Conservation (phyloP, 2,329 filamentous ascomycete genomes). For the Trichothecium roseum region DNA sequence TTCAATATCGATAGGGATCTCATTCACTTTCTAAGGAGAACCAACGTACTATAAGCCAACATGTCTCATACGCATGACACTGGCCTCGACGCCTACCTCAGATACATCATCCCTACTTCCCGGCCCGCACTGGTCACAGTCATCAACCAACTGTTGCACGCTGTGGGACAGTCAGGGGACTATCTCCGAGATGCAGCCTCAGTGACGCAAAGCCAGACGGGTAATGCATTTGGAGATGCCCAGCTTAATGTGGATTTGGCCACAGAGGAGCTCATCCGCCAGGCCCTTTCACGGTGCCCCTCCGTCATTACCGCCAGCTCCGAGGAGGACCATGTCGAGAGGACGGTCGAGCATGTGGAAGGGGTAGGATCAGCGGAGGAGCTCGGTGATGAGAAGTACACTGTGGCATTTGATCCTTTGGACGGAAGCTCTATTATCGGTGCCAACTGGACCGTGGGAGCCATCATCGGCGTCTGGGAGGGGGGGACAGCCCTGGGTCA, state of each 20-base stretch:
- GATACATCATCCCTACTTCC: conserved; percentile 1
- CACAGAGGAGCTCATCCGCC: conserved; percentile 37
- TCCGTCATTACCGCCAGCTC: conserved; percentile 41
- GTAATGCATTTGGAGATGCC: conserved; percentile 48
- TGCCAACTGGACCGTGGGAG: conserved; percentile 47
- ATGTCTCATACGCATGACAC: too few species aligned
- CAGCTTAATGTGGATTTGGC: conserved; percentile 48
- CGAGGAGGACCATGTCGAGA: conserved; percentile 50
- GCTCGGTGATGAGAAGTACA: conserved; percentile 32
- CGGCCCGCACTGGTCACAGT: background rate
- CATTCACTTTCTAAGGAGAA: too few species aligned
- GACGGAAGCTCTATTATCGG: conserved; percentile 53
- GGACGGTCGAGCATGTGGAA: conserved; percentile 11
- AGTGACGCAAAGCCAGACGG: conserved; percentile 35
- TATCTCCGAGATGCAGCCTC: conserved; percentile 31
- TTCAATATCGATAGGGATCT: too few species aligned
- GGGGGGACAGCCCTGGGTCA: conserved; percentile 32
- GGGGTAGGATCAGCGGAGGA: background rate
- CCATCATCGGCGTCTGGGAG: conserved; percentile 51
- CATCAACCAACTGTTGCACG: background rate
- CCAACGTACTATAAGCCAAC: too few species aligned
- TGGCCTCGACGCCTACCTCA: background rate
- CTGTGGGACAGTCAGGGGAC: background rate
- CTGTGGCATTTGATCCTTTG: conserved; percentile 52
- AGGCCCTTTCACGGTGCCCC: conserved; percentile 29